Base-by-base conservation (phyloP, 805 yeast species). In the Yarrowia keelungensis region DNA sequence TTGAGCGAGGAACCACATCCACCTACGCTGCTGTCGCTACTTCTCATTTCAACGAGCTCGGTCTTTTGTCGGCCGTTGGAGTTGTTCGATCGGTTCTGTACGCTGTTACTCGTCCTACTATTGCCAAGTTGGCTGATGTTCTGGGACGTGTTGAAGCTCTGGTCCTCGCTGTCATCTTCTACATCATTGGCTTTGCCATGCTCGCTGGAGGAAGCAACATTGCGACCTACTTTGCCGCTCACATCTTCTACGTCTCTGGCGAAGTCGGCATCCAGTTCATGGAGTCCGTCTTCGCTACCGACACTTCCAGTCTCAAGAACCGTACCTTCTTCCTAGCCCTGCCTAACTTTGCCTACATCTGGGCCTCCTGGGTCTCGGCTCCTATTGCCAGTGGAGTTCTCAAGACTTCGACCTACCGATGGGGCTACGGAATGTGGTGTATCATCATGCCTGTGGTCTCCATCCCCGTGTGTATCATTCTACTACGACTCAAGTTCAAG, bases 391-490 rank as follows among this genome's bases (percentile, higher is more conserved):
- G 69, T n/a, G 62, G 71, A 5, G 70, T 72, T 8, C 74, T 83
- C 35, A 73, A 76, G n/a, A 71, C 70, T 42, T 71, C 70, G 11
- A 53, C 59, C 7, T 53, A 53, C 32, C 45, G 59, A 39, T 53
- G 59, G 59, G 59, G 85, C 38, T 83, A 80, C 72, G 85, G 85
- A 67, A 79, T 83, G 75, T 84, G 84, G 76, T 80, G 83, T 43
- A 78, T 83, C 36, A 76, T 80, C 71, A 53, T 53, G 59, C 85
- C 86, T 1, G 79, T 78, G 41, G 64, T 90, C 72, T 94, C 83
- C 7, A 91, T 93, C 0, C 78, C 89, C 59, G 90, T 88, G 26
- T 70, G 76, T 35, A 81, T 80, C 69, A 80, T 79, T 69, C 86
- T 53, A n/a, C 22, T 53, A 8, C 19, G 59, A 14, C 59, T 53